These are phyloP conservation scores for Xylaria bambusicola DNA, from an alignment of 495 filamentous ascomycete genomes.

Conservation along the genomic window DNA sequence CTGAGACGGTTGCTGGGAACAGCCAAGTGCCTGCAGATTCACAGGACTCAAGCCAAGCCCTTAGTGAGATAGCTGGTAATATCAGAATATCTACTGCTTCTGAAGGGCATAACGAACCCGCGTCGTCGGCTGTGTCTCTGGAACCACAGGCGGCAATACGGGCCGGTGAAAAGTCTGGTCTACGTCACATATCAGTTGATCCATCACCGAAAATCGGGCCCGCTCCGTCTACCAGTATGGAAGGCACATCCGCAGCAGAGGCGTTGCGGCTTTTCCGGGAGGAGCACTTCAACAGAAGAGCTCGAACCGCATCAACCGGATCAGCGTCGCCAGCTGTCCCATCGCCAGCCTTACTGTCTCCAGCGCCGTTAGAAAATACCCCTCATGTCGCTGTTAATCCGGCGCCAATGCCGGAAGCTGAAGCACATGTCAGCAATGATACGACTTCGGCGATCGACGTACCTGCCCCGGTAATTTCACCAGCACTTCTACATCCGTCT, in stretches of 20 bases:
- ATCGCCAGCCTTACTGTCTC: slow-evolving; percentile 1
- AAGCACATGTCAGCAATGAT: slow-evolving; percentile 8
- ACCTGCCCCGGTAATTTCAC: slow-evolving; percentile 13
- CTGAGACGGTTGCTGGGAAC: slow-evolving; percentile 22
- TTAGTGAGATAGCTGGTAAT: slow-evolving; percentile 26
- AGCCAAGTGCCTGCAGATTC: background rate
- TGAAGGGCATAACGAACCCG: slow-evolving; percentile 10
- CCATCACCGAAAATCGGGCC: background rate
- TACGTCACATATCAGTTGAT: background rate
- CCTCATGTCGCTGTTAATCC: background rate
- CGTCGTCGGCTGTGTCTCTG: slow-evolving; percentile 10
- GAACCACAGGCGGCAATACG: slow-evolving; percentile 12
- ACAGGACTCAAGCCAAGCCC: slow-evolving; percentile 23
- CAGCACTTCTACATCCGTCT: slow-evolving; percentile 13
- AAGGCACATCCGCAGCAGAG: slow-evolving; percentile 11
- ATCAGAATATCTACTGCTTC: slow-evolving; percentile 19
- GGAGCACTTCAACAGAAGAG: slow-evolving; percentile 20
- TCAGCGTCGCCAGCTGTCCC: background rate
- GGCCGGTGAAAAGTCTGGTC: background rate
- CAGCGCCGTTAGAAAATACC: background rate
- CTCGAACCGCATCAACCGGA: background rate
- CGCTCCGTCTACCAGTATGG: slow-evolving; percentile 28
- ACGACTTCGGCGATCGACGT: slow-evolving; percentile 10
- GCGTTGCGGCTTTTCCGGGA: slow-evolving; percentile 26
- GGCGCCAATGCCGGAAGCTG: slow-evolving; percentile 6